Conservation (phyloP, 129 eudicot genomes). For the Tanacetum coccineum region DNA sequence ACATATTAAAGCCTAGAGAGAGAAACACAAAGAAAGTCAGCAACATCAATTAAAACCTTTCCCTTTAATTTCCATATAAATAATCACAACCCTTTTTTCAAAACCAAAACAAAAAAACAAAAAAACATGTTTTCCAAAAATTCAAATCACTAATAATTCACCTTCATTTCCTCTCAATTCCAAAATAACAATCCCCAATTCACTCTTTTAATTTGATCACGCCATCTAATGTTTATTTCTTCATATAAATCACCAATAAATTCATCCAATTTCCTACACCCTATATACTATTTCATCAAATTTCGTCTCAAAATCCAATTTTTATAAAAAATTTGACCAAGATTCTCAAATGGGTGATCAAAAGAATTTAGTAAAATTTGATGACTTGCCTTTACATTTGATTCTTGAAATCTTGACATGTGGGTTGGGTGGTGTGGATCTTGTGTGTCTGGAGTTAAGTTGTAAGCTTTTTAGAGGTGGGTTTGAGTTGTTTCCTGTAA, state of each 20-base stretch:
- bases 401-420: conserved; percentile 75
- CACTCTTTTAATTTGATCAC: not conserved
- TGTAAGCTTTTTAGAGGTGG: conserved; percentile 44
- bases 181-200: not conserved
- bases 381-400: conserved; percentile 80
- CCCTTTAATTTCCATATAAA: too few relatives aligned
- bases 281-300: conserved; percentile 41
- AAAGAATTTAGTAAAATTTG: conserved; percentile 38
- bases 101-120: too few relatives aligned
- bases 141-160: too few relatives aligned
- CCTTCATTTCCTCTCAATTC: too few relatives aligned
- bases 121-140: too few relatives aligned
- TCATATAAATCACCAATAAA: conserved; percentile 30
- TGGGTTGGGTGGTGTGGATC: conserved; percentile 61
- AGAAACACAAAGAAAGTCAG: too few relatives aligned
- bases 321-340: not conserved
- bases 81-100: too few relatives aligned
- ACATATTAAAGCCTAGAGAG: too few relatives aligned
- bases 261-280: conserved; percentile 48
- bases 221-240: conserved; percentile 42
- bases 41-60: too few relatives aligned
- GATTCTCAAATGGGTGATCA: conserved; percentile 54
- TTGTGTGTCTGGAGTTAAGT: conserved; percentile 69
- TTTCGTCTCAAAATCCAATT: conserved; percentile 57
- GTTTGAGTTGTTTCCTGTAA: conserved; percentile 37